Conservation (phyloP, 768 basidiomycete species). For the Tubosaeta sp. region DNA sequence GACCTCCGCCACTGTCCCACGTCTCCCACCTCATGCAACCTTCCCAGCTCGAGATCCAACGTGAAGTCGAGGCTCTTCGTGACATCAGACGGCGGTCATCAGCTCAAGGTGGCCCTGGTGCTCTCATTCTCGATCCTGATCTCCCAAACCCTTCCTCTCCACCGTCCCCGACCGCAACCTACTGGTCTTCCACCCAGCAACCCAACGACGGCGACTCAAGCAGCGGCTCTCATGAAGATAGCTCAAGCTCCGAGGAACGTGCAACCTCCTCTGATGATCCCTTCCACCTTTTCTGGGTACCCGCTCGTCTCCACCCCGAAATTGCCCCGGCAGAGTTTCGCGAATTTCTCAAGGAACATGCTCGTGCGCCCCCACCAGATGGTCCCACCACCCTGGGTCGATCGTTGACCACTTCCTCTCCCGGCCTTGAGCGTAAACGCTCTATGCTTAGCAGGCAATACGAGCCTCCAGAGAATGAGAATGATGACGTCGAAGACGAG, state of each 20-base stretch:
- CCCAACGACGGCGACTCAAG: constrained; percentile 43
- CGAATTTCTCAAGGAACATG: constrained; percentile 91
- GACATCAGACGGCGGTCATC: constrained; percentile 83
- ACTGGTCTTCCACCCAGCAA: constrained; percentile 44
- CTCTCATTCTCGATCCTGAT: constrained; percentile 87
- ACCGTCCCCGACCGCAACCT: constrained; percentile 50
- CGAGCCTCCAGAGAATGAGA: constrained; percentile 67
- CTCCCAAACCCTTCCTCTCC: constrained; percentile 71
- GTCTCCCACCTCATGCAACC: constrained; percentile 52
- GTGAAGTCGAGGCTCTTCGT: constrained; percentile 80
- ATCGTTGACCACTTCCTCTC: constrained; percentile 41
- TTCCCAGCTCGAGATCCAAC: constrained; percentile 79
- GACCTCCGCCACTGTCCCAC: constrained; percentile 7
- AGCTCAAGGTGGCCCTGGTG: constrained; percentile 68
- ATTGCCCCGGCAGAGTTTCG: constrained; percentile 96
- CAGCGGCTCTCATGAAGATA: constrained; percentile 39
- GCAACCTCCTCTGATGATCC: constrained; percentile 60
- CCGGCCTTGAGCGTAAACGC: constrained; percentile 72
- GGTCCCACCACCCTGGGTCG: constrained; percentile 38
- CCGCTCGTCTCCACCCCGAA: constrained; percentile 94
- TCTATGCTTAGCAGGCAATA: constrained; percentile 97
- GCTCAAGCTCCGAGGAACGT: constrained; percentile 34
- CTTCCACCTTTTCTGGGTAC: constrained; percentile 96
- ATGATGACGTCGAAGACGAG: constrained; percentile 72
- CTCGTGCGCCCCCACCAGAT: constrained; percentile 55